A percentile compares a stretch with the other conserved stretches of the same genome.
phyloP scores from a whole-genome alignment of 2,329 filamentous ascomycete genomes.

The Penicillium oxalicum region DNA sequence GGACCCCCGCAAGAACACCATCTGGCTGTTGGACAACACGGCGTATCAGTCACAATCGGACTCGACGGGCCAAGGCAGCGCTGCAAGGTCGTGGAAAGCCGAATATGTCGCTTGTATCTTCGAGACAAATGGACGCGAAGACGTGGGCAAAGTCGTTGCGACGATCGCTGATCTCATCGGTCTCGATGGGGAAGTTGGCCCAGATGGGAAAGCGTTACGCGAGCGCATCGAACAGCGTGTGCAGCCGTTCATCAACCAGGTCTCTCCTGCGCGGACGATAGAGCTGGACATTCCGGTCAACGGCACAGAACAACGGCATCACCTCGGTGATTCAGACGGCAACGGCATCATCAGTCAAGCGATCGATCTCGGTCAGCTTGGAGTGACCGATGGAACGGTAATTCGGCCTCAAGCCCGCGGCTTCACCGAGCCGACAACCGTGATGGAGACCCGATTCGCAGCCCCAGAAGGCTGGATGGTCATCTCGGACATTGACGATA shows the following conservation, averaged over 20 bases:
- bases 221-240: constrained; percentile 54
- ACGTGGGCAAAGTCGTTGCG: constrained; percentile 63
- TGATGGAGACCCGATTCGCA: constrained; percentile 68
- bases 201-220: constrained; percentile 47
- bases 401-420: constrained; percentile 32
- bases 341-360: constrained; percentile 67
- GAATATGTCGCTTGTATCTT: constrained; percentile 83
- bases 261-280: constrained; percentile 64
- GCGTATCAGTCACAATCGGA: constrained; percentile 55
- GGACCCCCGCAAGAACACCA: constrained; percentile 58
- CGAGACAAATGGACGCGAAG: constrained; percentile 61
- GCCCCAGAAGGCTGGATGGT: constrained; percentile 75
- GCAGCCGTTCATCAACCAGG: constrained; percentile 68
- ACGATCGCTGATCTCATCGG: constrained; percentile 64
- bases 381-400: constrained; percentile 45
- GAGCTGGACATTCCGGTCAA: constrained; percentile 57
- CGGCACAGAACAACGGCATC: constrained; percentile 38
- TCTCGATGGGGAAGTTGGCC: constrained; percentile 51
- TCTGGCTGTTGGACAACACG: constrained; percentile 90
- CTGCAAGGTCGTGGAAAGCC: constrained; percentile 59
- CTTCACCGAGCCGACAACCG: constrained; percentile 35
- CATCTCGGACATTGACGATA: constrained; percentile 89
- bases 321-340: constrained; percentile 62
- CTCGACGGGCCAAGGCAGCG: constrained; percentile 12
- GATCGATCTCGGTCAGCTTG: constrained; percentile 46